Evolutionary conservation across 768 basidiomycete species (phyloP).

Genomic region (Suillus sp.): DNA sequence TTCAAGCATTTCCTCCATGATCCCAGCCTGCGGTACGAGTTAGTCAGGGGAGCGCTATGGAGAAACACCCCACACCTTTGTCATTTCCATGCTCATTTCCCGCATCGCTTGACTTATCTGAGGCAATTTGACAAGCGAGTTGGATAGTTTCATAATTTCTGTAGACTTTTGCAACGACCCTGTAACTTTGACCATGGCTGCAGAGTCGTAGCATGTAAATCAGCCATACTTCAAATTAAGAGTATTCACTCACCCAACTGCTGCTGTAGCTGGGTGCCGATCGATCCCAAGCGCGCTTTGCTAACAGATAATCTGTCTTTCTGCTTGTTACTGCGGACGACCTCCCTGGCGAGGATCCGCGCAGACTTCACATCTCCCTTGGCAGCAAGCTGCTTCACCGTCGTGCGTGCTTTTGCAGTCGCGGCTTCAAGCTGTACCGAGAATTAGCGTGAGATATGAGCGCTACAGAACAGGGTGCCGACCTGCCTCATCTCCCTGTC

Average conservation of each 20-base stretch:
- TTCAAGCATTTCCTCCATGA: slow-evolving; percentile 98
- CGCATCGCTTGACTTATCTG: slow-evolving; percentile 93
- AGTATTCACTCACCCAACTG: slow-evolving; percentile 72
- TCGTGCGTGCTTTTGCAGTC: slow-evolving; percentile 72
- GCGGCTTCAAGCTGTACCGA: slow-evolving; percentile 72
- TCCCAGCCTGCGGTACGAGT: slow-evolving; percentile 71
- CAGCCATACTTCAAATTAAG: neutral
- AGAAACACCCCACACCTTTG: slow-evolving; percentile 62
- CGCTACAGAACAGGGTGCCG: slow-evolving; percentile 32
- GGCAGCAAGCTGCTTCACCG: slow-evolving; percentile 85
- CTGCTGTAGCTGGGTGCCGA: slow-evolving; percentile 85
- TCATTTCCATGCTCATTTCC: slow-evolving; percentile 99
- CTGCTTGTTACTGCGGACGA: slow-evolving; percentile 95
- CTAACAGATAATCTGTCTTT: slow-evolving; percentile 88
- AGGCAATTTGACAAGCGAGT: slow-evolving; percentile 86
- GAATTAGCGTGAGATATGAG: slow-evolving; percentile 20
- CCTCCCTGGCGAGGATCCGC: slow-evolving; percentile 87
- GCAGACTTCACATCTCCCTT: slow-evolving; percentile 95
- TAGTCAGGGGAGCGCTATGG: neutral
- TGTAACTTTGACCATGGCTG: slow-evolving; percentile 96
- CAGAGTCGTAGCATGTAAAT: slow-evolving; percentile 4
- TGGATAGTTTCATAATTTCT: slow-evolving; percentile 99
- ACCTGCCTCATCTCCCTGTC: slow-evolving; percentile 98
- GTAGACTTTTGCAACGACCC: slow-evolving; percentile 98
- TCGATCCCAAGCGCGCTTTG: slow-evolving; percentile 91